Evolutionary conservation across 352 stramenopile species (phyloP).

Genomic region (Thalassiosira livingstoniorum): DNA sequence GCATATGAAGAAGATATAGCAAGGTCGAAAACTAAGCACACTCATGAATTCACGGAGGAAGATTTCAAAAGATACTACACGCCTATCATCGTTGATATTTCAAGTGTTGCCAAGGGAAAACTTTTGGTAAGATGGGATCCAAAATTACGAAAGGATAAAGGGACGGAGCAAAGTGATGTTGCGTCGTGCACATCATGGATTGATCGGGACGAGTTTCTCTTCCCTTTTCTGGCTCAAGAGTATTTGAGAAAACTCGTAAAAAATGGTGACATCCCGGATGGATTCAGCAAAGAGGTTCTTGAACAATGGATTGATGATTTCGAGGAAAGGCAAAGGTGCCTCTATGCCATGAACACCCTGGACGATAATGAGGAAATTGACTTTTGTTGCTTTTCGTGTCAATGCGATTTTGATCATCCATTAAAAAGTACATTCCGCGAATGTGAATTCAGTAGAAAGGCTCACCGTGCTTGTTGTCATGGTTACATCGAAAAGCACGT

Average conservation of each 20-base stretch:
- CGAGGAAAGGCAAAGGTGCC: constrained; percentile 14
- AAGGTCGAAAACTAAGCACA: neutral
- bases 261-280: neutral
- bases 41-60: constrained; percentile 27
- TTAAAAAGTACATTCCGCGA: constrained; percentile 32
- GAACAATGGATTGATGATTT: constrained; percentile 23
- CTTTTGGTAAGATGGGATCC: constrained; percentile 47
- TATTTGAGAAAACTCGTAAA: constrained; percentile 21
- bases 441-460: constrained; percentile 41
- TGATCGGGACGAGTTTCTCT: constrained; percentile 50
- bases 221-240: constrained; percentile 34
- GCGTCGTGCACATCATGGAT: constrained; percentile 44
- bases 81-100: constrained; percentile 53
- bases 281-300: constrained; percentile 1
- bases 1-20: constrained; percentile 29
- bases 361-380: constrained; percentile 44
- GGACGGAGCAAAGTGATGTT: neutral
- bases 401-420: constrained; percentile 34
- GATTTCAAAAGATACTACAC: constrained; percentile 40
- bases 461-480: constrained; percentile 62
- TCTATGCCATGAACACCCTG: constrained; percentile 28
- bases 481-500: constrained; percentile 29
- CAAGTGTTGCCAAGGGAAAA: constrained; percentile 26
- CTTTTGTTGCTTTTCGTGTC: constrained; percentile 65
- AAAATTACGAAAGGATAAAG: neutral